Evolutionary conservation across 139 green algal genomes (phyloP).

Genomic region (Choricystis sp.): DNA sequence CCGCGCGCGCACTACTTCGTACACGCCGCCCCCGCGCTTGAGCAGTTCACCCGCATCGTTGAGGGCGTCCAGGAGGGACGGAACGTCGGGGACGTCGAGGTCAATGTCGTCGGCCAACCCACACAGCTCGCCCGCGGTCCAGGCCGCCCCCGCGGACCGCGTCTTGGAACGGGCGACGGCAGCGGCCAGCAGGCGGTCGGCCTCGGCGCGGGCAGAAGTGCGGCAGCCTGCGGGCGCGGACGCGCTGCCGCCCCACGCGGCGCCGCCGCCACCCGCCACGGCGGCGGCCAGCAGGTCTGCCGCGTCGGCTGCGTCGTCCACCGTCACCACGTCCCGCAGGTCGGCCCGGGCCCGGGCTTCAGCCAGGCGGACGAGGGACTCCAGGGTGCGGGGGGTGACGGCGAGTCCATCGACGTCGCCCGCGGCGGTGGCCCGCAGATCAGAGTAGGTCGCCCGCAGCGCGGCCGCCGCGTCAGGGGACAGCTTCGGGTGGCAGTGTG

Average conservation of each 20-base stretch:
- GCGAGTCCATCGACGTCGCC: constrained; percentile 6
- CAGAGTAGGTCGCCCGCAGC: constrained; percentile 46
- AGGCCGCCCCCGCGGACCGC: not conserved
- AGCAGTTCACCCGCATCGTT: constrained; percentile 35
- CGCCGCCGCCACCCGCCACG: not conserved
- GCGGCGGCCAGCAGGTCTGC: constrained; percentile 53
- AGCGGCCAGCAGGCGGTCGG: constrained; percentile 4
- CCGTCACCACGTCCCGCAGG: constrained; percentile 51
- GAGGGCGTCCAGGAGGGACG: constrained; percentile 40
- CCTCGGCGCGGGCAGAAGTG: constrained; percentile 25
- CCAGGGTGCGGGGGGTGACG: constrained; percentile 60
- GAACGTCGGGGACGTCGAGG: constrained; percentile 34
- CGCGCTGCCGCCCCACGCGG: constrained; percentile 28
- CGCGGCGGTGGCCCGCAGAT: constrained; percentile 24
- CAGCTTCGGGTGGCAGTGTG: constrained; percentile 55
- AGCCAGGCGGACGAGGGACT: constrained; percentile 75
- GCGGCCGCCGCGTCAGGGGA: constrained; percentile 42
- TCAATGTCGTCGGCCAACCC: constrained; percentile 39
- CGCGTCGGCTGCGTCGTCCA: constrained; percentile 53
- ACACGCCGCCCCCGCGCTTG: constrained; percentile 3
- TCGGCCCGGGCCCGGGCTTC: constrained; percentile 75
- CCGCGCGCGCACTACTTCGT: not conserved
- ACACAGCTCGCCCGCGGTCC: constrained; percentile 28
- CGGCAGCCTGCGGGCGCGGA: constrained; percentile 13
- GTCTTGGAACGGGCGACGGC: constrained; percentile 9